phyloP scores from a whole-genome alignment of 2,329 filamentous ascomycete species.

The Hypoxylon sp. region DNA sequence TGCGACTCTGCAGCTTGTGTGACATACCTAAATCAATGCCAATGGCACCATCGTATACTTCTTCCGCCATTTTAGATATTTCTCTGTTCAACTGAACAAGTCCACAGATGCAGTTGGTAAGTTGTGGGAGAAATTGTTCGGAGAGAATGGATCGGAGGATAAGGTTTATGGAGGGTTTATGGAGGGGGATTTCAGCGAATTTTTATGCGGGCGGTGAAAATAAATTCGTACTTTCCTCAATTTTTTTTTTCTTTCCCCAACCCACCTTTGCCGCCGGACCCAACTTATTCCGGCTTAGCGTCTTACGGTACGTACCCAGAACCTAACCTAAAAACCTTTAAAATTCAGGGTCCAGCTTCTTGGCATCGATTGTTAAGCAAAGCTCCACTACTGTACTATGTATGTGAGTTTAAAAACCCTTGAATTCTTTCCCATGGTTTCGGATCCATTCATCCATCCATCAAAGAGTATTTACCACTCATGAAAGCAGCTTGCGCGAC shows the following conservation, averaged over 20 bases:
- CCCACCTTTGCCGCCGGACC: slow-evolving; percentile 36
- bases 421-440: background rate
- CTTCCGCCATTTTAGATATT: slow-evolving; percentile 82
- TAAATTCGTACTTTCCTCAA: slow-evolving; percentile 29
- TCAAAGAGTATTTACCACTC: background rate
- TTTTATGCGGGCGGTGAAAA: slow-evolving; percentile 46
- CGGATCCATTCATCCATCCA: background rate
- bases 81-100: slow-evolving; percentile 35
- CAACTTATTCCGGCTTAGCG: slow-evolving; percentile 40
- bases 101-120: slow-evolving; percentile 39
- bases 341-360: slow-evolving; percentile 38
- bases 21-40: slow-evolving; percentile 98
- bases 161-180: slow-evolving; percentile 25
- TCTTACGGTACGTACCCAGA: slow-evolving; percentile 24
- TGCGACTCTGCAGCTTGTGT: slow-evolving; percentile 6
- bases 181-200: slow-evolving; percentile 41
- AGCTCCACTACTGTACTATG: slow-evolving; percentile 12
- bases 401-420: background rate
- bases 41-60: slow-evolving; percentile 99
- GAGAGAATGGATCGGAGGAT: slow-evolving; percentile 34
- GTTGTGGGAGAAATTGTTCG: slow-evolving; percentile 41
- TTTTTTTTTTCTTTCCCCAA: slow-evolving; percentile 33
- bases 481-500: background rate
- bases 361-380: slow-evolving; percentile 3
- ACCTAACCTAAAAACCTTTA: background rate